Conservation (phyloP, 306 rosid species). For the Sechiopsis laciniata region DNA sequence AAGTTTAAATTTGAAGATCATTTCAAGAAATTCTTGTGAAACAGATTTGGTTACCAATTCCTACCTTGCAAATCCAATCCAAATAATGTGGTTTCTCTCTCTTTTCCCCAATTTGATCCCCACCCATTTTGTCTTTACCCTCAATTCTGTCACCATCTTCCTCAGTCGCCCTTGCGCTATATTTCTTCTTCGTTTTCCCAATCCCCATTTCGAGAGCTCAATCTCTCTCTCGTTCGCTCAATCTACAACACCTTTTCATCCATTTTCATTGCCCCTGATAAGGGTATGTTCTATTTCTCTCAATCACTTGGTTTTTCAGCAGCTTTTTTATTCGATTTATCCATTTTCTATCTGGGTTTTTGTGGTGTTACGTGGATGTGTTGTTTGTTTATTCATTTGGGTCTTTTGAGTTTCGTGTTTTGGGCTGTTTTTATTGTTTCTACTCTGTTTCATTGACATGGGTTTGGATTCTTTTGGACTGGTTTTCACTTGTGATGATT, state of each 20-base stretch:
- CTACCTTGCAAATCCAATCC: conserved; percentile 33
- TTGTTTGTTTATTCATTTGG: background rate
- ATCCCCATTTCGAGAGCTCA: background rate
- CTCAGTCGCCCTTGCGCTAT: background rate
- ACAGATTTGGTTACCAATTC: conserved; percentile 27
- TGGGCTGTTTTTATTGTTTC: background rate
- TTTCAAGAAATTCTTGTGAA: background rate
- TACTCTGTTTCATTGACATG: background rate
- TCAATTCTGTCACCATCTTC: no score
- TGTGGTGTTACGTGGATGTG: background rate
- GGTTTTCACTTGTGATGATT: background rate
- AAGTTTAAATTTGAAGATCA: background rate
- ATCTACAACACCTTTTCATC: background rate
- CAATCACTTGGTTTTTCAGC: background rate
- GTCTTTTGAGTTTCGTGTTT: conserved; percentile 5
- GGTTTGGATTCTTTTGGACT: conserved; percentile 1
- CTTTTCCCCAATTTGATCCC: conserved; percentile 15
- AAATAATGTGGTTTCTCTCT: conserved; percentile 21
- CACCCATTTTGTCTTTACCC: conserved; percentile 19
- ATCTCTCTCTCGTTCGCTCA: background rate
- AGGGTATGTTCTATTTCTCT: conserved; percentile 14
- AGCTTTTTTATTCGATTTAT: background rate
- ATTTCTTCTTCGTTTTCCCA: background rate
- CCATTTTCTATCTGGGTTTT: background rate
- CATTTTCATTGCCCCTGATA: conserved; percentile 2